These are phyloP conservation scores for Tetrahymena elliotti DNA, from an alignment of 73 alveolate species.

Conservation along the genomic window DNA sequence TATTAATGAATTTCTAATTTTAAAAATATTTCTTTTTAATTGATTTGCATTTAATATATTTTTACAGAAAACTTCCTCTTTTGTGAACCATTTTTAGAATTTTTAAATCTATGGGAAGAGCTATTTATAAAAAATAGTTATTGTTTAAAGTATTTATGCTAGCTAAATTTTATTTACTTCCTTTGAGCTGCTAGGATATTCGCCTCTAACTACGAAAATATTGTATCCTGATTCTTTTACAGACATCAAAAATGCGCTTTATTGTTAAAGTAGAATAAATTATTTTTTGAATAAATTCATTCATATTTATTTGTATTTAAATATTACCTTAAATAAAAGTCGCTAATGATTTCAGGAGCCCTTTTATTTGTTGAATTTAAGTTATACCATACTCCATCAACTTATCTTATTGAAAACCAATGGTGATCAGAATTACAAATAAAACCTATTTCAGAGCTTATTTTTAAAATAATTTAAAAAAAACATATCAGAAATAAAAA, in stretches of 20 bases:
- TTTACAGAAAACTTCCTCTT: neutral
- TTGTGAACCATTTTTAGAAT: neutral
- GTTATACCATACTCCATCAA: constrained; percentile 83
- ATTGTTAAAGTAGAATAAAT: no score
- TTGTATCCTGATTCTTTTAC: constrained; percentile 77
- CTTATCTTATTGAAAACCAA: constrained; percentile 90
- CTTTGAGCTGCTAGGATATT: constrained; percentile 26
- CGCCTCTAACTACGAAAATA: constrained; percentile 73
- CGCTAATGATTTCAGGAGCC: constrained; percentile 86
- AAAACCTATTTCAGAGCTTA: constrained; percentile 69
- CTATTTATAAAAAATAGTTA: neutral
- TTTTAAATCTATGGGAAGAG: neutral
- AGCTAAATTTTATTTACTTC: neutral
- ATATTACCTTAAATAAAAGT: constrained; percentile 56
- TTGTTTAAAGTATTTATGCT: neutral
- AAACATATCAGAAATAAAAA: neutral
- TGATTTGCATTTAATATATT: neutral
- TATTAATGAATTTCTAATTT: neutral
- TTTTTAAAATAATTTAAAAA: neutral
- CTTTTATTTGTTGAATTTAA: constrained; percentile 79
- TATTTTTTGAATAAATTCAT: no score
- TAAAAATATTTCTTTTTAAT: neutral
- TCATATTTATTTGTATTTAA: neutral
- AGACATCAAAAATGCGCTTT: constrained; percentile 70
- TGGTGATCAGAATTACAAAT: constrained; percentile 86